These are phyloP conservation scores for Boletus fagicola DNA, from an alignment of 768 basidiomycete genomes.

Conservation along the genomic window DNA sequence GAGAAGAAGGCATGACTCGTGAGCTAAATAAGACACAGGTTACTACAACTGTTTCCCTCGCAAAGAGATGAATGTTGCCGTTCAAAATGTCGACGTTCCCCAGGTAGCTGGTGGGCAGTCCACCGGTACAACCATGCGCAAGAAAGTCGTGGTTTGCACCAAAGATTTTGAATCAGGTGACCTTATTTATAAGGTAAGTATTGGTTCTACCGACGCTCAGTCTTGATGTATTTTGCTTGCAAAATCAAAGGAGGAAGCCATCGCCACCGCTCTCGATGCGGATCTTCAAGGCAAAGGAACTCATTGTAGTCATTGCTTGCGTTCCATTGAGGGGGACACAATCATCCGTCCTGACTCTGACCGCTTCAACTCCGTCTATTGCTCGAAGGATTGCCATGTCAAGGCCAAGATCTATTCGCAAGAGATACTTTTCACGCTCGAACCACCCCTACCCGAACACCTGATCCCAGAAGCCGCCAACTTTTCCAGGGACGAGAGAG, in stretches of 20 bases:
- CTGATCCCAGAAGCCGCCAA: conserved; percentile 35
- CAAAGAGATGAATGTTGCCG: conserved; percentile 64
- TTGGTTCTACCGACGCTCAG: background rate
- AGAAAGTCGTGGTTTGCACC: conserved; percentile 57
- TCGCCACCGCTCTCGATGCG: conserved; percentile 66
- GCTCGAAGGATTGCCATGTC: conserved; percentile 65
- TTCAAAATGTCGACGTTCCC: conserved; percentile 39
- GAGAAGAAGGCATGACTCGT: conserved; percentile 7
- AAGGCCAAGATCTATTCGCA: conserved; percentile 59
- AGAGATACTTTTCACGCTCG: conserved; percentile 67
- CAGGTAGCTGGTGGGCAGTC: conserved; percentile 17
- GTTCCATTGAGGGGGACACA: conserved; percentile 47
- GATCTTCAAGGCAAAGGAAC: conserved; percentile 68
- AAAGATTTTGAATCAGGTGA: conserved; percentile 72
- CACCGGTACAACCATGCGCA: conserved; percentile 30
- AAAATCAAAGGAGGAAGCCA: conserved; percentile 63
- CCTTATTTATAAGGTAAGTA: conserved; percentile 67
- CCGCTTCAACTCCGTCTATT: conserved; percentile 61
- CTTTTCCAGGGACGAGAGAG: conserved; percentile 43
- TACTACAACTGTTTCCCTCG: conserved; percentile 81
- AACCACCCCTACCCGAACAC: conserved; percentile 53
- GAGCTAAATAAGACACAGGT: conserved; percentile 43
- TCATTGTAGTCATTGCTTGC: conserved; percentile 74
- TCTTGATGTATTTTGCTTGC: conserved; percentile 8
- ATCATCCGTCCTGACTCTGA: conserved; percentile 49